Percentiles rank a stretch among this genome's conserved stretches.
Conservation (phyloP, 352 stramenopile species). For the Phytophthora sp. region DNA sequence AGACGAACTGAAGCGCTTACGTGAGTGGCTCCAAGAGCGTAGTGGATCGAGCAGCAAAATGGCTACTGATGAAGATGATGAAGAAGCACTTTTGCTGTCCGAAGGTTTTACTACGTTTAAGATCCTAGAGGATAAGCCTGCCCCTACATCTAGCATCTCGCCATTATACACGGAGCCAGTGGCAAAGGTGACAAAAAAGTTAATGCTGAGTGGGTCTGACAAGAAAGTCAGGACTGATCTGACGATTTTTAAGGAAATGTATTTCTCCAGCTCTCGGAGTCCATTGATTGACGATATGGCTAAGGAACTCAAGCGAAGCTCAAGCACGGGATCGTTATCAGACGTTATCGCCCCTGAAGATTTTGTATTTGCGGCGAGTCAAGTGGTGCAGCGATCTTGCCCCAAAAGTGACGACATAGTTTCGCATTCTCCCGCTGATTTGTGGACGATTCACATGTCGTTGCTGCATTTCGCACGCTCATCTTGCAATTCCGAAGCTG, state of each 20-base stretch:
- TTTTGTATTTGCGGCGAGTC: slow-evolving; percentile 28
- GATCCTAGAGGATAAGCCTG: slow-evolving; percentile 10
- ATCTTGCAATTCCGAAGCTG: slow-evolving; percentile 49
- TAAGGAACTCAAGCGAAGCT: slow-evolving; percentile 30
- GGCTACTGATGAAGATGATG: slow-evolving; percentile 32
- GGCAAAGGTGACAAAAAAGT: slow-evolving; percentile 5
- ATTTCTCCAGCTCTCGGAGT: slow-evolving; percentile 9
- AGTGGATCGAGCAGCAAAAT: slow-evolving; percentile 20
- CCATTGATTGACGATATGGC: slow-evolving; percentile 10
- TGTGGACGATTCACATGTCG: slow-evolving; percentile 54
- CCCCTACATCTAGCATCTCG: neutral
- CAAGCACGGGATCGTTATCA: slow-evolving; percentile 12
- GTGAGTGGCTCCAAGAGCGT: slow-evolving; percentile 43
- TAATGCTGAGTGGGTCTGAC: no score
- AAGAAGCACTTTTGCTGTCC: slow-evolving; percentile 48
- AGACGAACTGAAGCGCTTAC: slow-evolving; percentile 32
- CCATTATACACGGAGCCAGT: slow-evolving; percentile 33
- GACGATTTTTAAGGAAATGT: slow-evolving; percentile 25
- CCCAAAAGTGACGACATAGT: neutral
- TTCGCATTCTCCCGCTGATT: slow-evolving; percentile 16
- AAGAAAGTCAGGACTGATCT: no score
- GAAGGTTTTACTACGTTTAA: slow-evolving; percentile 44
- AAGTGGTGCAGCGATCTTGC: slow-evolving; percentile 20
- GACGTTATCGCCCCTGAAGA: slow-evolving; percentile 24
- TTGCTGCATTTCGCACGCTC: slow-evolving; percentile 55